Evolutionary conservation across 768 basidiomycete species (phyloP).

Genomic region (Hirschioporus abietinus): DNA sequence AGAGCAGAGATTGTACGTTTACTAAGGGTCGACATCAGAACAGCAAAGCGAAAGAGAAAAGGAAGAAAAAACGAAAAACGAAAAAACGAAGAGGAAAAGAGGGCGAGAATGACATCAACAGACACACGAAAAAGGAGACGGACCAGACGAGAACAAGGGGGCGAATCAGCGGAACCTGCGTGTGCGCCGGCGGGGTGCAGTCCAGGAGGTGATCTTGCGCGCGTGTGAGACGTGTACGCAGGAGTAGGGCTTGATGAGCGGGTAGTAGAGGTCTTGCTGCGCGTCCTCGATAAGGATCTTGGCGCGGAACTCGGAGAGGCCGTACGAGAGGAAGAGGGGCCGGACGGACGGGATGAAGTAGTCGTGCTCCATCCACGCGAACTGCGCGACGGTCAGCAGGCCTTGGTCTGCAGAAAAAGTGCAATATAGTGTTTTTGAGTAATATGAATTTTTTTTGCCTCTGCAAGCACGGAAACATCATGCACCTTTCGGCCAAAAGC

Average conservation of each 20-base stretch:
- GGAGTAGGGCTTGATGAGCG: slow-evolving; percentile 43
- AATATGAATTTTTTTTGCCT: not conserved
- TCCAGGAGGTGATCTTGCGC: slow-evolving; percentile 10
- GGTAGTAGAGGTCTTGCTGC: slow-evolving; percentile 61
- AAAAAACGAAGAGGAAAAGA: not conserved
- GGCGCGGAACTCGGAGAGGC: slow-evolving; percentile 47
- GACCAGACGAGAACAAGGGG: too few species aligned
- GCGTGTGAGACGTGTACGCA: slow-evolving; percentile 60
- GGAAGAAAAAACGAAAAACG: too few species aligned
- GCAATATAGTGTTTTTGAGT: too few species aligned
- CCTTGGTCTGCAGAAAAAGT: slow-evolving; percentile 43
- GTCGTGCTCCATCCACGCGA: slow-evolving; percentile 73
- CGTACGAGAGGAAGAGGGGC: slow-evolving; percentile 50
- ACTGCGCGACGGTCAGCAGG: slow-evolving; percentile 58
- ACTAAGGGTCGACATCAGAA: too few species aligned
- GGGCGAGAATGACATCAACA: not conserved
- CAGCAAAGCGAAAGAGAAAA: too few species aligned
- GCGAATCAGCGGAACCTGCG: not conserved
- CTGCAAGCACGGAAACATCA: slow-evolving; percentile 3
- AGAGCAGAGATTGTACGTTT: too few species aligned
- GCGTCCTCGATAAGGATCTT: slow-evolving; percentile 55
- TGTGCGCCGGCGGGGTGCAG: not conserved
- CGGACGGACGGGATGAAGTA: slow-evolving; percentile 57
- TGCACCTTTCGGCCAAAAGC: slow-evolving; percentile 62
- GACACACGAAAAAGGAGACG: not conserved